phyloP scores from a whole-genome alignment of 495 filamentous ascomycete genomes.

The Penicillium atrosanguineum region DNA sequence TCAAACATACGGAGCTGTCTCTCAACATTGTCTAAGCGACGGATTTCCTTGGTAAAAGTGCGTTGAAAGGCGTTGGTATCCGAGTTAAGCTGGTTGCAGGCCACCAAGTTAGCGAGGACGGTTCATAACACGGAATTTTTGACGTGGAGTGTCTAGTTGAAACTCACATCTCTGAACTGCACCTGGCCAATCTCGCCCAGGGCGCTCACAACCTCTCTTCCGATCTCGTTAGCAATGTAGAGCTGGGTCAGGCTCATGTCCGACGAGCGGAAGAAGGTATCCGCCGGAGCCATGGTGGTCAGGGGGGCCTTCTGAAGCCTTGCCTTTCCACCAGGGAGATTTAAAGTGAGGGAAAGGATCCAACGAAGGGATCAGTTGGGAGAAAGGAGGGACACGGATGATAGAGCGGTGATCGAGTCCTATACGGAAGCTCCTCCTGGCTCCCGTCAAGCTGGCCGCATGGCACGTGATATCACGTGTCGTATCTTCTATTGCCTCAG shows the following conservation, averaged over 20 bases:
- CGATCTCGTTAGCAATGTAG: conserved; percentile 98
- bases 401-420: conserved; percentile 1
- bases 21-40: conserved; percentile 95
- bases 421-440: conserved; percentile 13
- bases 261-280: conserved; percentile 98
- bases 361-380: conserved; percentile 2
- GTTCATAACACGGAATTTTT: neutral
- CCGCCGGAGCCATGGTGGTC: conserved; percentile 56
- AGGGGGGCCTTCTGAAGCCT: conserved; percentile 27
- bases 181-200: conserved; percentile 93
- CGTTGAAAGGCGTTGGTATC: conserved; percentile 92
- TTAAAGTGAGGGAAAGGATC: conserved; percentile 9
- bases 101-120: neutral
- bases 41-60: conserved; percentile 96
- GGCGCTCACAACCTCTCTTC: conserved; percentile 94
- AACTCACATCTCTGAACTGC: conserved; percentile 92
- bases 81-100: conserved; percentile 70
- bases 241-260: conserved; percentile 99
- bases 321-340: conserved; percentile 23
- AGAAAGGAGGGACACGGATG: conserved; percentile 17
- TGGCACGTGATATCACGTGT: conserved; percentile 24
- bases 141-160: neutral
- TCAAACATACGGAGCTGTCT: conserved; percentile 80
- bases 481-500: neutral
- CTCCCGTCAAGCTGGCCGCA: conserved; percentile 21